Percentiles rank a stretch among this genome's conserved stretches.
phyloP scores from a whole-genome alignment of 2,329 filamentous ascomycete species.

The Trichoderma asperellum region DNA sequence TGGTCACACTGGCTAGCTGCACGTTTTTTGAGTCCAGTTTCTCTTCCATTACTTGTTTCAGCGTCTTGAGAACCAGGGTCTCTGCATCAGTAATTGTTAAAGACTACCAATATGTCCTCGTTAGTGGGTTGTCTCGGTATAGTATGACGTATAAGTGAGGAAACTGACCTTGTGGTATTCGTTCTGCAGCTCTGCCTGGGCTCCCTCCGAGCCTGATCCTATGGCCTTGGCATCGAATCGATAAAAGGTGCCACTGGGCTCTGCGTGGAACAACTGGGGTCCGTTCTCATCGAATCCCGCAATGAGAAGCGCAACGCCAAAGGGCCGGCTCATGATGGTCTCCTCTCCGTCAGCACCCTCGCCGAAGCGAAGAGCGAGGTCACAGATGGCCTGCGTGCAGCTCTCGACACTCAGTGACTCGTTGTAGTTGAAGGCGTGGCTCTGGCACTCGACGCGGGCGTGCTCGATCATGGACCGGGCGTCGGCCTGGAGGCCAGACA shows the following conservation, averaged over 20 bases:
- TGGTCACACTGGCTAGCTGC: slow-evolving; percentile 95
- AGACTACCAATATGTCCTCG: slow-evolving; percentile 56
- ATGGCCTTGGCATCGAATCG: slow-evolving; percentile 99
- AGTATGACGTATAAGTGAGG: not conserved
- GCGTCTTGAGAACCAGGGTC: slow-evolving; percentile 91
- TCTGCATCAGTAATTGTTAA: slow-evolving; percentile 91
- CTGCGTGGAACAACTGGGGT: slow-evolving; percentile 94
- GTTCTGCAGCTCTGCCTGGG: slow-evolving; percentile 96
- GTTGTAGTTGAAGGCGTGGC: slow-evolving; percentile 97
- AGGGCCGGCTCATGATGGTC: slow-evolving; percentile 97
- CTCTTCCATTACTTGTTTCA: slow-evolving; percentile 99
- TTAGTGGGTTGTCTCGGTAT: slow-evolving; percentile 22
- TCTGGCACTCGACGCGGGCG: slow-evolving; percentile 95
- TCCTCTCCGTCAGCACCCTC: slow-evolving; percentile 97
- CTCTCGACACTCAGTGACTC: slow-evolving; percentile 94
- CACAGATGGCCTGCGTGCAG: slow-evolving; percentile 98
- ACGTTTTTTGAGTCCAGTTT: slow-evolving; percentile 99
- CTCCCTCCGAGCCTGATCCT: slow-evolving; percentile 94
- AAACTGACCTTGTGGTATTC: slow-evolving; percentile 85
- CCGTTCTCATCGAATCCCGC: slow-evolving; percentile 97
- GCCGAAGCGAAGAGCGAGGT: slow-evolving; percentile 92
- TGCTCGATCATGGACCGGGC: slow-evolving; percentile 98
- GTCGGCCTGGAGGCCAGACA: slow-evolving; percentile 97
- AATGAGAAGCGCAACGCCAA: slow-evolving; percentile 94
- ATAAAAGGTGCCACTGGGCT: slow-evolving; percentile 98